A percentile compares a stretch with the other conserved stretches of the same genome.
Evolutionary conservation across 805 yeast species (phyloP).

Genomic region (Cyberlindnera petersonii): DNA sequence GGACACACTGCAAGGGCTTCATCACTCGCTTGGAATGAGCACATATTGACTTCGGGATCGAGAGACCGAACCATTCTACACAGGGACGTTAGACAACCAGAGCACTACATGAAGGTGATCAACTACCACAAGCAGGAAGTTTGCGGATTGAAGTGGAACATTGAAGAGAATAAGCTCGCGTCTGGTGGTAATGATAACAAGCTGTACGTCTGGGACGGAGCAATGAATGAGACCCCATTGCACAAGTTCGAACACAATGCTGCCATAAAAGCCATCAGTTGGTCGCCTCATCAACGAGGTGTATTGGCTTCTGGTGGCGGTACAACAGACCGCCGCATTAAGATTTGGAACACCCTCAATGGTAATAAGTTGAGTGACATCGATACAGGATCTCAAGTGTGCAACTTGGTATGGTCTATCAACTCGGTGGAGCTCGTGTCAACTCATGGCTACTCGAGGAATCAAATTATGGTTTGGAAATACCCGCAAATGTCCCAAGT

Average conservation of each 20-base stretch:
- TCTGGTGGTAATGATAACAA: slow-evolving; percentile 95
- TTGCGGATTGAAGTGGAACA: slow-evolving; percentile 93
- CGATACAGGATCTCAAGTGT: slow-evolving; percentile 96
- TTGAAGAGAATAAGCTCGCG: slow-evolving; percentile 86
- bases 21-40: slow-evolving; percentile 92
- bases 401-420: slow-evolving; percentile 89
- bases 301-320: slow-evolving; percentile 96
- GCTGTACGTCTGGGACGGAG: slow-evolving; percentile 83
- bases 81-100: slow-evolving; percentile 85
- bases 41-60: slow-evolving; percentile 81
- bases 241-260: slow-evolving; percentile 85
- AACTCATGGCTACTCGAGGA: slow-evolving; percentile 89
- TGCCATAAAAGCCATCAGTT: slow-evolving; percentile 93
- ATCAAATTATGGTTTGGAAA: slow-evolving; percentile 92
- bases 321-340: slow-evolving; percentile 85
- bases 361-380: slow-evolving; percentile 71
- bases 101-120: slow-evolving; percentile 70
- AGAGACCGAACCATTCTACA: slow-evolving; percentile 82
- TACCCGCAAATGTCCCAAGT: slow-evolving; percentile 88
- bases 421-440: slow-evolving; percentile 90
- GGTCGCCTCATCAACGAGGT: slow-evolving; percentile 98
- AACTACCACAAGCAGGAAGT: slow-evolving; percentile 88
- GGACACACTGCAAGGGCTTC: slow-evolving; percentile 87
- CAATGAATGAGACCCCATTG: slow-evolving; percentile 58
- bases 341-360: slow-evolving; percentile 86